Evolutionary conservation across 2,329 filamentous ascomycete genomes (phyloP), one percentile per base, ranked within the genome.

Genomic region (Colletotrichum falcatum): DNA sequence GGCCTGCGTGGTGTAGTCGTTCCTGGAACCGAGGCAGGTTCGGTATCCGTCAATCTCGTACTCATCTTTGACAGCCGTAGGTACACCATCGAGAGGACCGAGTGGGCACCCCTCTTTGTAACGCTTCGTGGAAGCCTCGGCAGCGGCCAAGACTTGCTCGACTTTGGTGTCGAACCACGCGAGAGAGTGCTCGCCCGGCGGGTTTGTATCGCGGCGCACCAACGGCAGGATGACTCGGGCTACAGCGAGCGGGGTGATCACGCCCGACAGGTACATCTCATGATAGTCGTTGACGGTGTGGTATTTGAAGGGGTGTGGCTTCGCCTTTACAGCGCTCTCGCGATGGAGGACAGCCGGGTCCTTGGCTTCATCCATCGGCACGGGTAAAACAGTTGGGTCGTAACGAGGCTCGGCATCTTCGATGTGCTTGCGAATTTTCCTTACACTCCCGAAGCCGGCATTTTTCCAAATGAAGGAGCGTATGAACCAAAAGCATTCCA

Each of bases 1-100:
- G 7, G 81, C 81, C 16, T 82, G 77, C 9, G 84, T 81, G 1
- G 85, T 89, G 75, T 90, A 91, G 75, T 91, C 88, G 72, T 89
- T 83, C 42, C 83, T 83, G 12, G 88, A 89, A 9, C 91, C 91
- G 51, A 92, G 83, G 14, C 85, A 91, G 49, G 88, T 91, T 53
- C 85, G 84, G 78, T 95, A 94, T 1, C 92, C 93, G n/a, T 89
- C 87, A 30, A 95, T 80, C 77, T 94, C 90, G 60, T 92, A 88
- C 77, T 94, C 92, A 75, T 95, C 92, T 80, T 95, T 95, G 60
- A 94, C 87, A 0, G 88, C 91, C 6, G 94, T 87, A 0, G 92
- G 92, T 0, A 95, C 86, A 9, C 92, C 93, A 74, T 94, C 92
- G 0, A 95, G 82, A 0, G 88, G 84, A 0, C 91, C 88, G 4